Percentiles rank a stretch among this genome's conserved stretches.
These are phyloP conservation scores for Protomyces macrosporus DNA, from an alignment of 1,139 yeast species.

Conservation along the genomic window DNA sequence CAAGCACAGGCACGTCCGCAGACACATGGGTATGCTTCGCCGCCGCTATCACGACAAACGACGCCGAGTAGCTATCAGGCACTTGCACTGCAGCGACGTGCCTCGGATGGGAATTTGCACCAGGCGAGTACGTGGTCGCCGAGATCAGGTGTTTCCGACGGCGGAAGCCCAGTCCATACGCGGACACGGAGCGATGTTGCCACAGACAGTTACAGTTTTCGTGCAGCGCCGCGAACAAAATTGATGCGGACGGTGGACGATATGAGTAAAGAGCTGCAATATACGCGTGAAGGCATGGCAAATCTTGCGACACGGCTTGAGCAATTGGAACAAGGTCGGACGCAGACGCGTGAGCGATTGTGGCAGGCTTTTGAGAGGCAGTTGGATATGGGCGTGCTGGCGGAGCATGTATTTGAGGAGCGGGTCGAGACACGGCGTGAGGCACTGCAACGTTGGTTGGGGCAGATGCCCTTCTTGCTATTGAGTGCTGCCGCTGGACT, in stretches of 20 bases:
- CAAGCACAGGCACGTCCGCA: neutral
- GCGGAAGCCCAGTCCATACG: neutral
- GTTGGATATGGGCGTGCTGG: neutral
- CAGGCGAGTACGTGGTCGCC: neutral
- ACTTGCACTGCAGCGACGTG: neutral
- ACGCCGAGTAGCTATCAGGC: neutral
- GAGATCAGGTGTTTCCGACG: neutral
- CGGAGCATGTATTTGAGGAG: too few species aligned
- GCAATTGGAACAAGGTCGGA: neutral
- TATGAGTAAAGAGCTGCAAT: neutral
- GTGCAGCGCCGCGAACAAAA: neutral
- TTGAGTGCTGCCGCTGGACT: too few species aligned
- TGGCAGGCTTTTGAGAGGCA: neutral
- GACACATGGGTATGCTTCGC: neutral
- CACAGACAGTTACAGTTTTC: neutral
- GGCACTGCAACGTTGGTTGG: too few species aligned
- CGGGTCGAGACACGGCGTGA: too few species aligned
- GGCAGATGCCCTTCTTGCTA: too few species aligned
- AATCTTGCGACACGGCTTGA: neutral
- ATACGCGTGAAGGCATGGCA: neutral
- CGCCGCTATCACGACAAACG: neutral
- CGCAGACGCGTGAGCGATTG: neutral
- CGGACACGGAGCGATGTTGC: neutral
- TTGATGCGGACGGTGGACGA: neutral
- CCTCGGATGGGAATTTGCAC: neutral